phyloP scores from a whole-genome alignment of 768 basidiomycete species.

The Lactarius hengduanensis region DNA sequence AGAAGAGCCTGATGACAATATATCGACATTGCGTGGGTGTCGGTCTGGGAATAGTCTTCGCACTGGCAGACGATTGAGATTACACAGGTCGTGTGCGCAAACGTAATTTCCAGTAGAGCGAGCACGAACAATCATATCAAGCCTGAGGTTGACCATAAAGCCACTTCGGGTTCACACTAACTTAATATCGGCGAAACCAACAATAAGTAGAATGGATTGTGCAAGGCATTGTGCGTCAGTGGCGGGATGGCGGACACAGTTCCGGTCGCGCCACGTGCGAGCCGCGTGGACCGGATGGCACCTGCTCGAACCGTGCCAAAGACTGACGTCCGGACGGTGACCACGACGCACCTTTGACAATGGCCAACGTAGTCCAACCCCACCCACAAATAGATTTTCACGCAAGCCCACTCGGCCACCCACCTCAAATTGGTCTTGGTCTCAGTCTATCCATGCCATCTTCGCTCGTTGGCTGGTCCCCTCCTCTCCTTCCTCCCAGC shows the following conservation, averaged over 20 bases:
- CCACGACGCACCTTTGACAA: slow-evolving; percentile 38
- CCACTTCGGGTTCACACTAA: no score
- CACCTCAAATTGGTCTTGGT: slow-evolving; percentile 70
- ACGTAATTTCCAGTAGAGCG: no score
- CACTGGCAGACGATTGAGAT: no score
- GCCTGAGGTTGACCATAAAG: no score
- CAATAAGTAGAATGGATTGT: background rate
- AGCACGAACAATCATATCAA: no score
- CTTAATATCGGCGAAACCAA: background rate
- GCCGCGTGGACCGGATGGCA: slow-evolving; percentile 7
- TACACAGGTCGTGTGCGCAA: no score
- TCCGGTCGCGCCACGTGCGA: slow-evolving; percentile 8
- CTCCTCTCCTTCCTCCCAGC: slow-evolving; percentile 37
- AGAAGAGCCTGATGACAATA: background rate
- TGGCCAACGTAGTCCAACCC: slow-evolving; percentile 62
- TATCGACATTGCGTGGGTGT: no score
- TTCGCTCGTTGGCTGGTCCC: slow-evolving; percentile 49
- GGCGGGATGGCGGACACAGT: background rate
- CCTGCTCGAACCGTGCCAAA: background rate
- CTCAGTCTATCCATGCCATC: slow-evolving; percentile 58
- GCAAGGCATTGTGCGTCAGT: background rate
- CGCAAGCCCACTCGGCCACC: slow-evolving; percentile 55
- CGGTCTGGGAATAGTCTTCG: no score
- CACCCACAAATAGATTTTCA: slow-evolving; percentile 65
- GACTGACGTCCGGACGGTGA: slow-evolving; percentile 18